A percentile compares a stretch with the other conserved stretches of the same genome.
Conservation (phyloP, 2,329 filamentous ascomycete species). For the Diplodia corticola region DNA sequence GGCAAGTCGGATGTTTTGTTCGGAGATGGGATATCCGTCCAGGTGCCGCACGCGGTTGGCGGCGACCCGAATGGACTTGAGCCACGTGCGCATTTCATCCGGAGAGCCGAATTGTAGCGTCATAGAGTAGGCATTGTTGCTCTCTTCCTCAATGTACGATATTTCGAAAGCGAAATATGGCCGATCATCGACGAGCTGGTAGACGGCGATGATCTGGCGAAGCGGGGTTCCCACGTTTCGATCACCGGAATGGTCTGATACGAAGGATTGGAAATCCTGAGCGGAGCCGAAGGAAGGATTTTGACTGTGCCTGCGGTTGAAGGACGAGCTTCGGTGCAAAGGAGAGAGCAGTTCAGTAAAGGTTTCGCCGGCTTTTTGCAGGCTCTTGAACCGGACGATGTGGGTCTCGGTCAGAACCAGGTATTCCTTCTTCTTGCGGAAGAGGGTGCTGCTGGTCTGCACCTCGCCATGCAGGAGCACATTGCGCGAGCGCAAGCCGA, state of each 20-base stretch:
- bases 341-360: conserved; percentile 48
- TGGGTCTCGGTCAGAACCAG: conserved; percentile 70
- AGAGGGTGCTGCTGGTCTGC: conserved; percentile 68
- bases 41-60: conserved; percentile 56
- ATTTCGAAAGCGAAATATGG: conserved; percentile 68
- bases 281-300: conserved; percentile 61
- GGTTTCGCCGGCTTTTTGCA: conserved; percentile 63
- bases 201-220: conserved; percentile 66
- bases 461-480: conserved; percentile 69
- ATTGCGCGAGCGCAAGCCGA: conserved; percentile 33
- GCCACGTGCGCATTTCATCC: conserved; percentile 66
- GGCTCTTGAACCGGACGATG: conserved; percentile 67
- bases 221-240: conserved; percentile 61
- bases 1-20: conserved; percentile 62
- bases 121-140: conserved; percentile 60
- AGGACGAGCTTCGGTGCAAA: conserved; percentile 34
- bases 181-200: conserved; percentile 66
- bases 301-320: conserved; percentile 60
- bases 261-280: conserved; percentile 59
- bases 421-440: conserved; percentile 72
- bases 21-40: conserved; percentile 56
- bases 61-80: conserved; percentile 61
- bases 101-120: conserved; percentile 65
- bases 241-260: conserved; percentile 52
- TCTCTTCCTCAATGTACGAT: conserved; percentile 66